These are phyloP conservation scores for Naganishia sp. DNA, from an alignment of 1,284 basidiomycete species.

Conservation along the genomic window DNA sequence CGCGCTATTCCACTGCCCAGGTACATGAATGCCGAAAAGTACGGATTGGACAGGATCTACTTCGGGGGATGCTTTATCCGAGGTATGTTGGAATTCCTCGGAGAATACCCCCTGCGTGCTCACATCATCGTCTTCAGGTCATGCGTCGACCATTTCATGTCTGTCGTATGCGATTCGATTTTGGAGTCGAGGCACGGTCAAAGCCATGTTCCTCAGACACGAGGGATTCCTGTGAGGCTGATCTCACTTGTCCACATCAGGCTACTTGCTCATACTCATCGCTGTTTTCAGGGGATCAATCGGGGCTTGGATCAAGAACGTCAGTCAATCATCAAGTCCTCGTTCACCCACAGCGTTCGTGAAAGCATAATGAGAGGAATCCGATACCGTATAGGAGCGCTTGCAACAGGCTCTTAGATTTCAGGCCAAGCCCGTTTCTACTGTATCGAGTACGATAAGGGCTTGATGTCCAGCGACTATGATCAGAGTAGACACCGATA, in stretches of 20 bases:
- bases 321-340: constrained; percentile 46
- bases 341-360: no score
- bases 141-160: constrained; percentile 95
- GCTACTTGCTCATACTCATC: constrained; percentile 6
- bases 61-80: constrained; percentile 99
- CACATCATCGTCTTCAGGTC: constrained; percentile 62
- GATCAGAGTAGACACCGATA: no score
- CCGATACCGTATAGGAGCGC: no score
- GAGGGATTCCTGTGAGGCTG: constrained; percentile 85
- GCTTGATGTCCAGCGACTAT: no score
- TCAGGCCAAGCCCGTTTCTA: no score
- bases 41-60: constrained; percentile 94
- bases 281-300: constrained; percentile 69
- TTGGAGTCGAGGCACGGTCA: constrained; percentile 98
- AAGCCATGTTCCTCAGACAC: constrained; percentile 93
- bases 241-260: constrained; percentile 5
- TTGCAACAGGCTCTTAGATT: no score
- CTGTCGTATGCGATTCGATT: constrained; percentile 98
- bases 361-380: no score
- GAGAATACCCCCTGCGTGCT: constrained; percentile 7
- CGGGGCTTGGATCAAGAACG: constrained; percentile 95
- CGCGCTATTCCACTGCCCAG: constrained; percentile 54
- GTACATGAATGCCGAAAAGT: constrained; percentile 99
- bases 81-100: constrained; percentile 60
- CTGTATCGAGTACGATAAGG: no score